Evolutionary conservation across 495 filamentous ascomycete genomes (phyloP).

Genomic region (Trichoderma gamsii): DNA sequence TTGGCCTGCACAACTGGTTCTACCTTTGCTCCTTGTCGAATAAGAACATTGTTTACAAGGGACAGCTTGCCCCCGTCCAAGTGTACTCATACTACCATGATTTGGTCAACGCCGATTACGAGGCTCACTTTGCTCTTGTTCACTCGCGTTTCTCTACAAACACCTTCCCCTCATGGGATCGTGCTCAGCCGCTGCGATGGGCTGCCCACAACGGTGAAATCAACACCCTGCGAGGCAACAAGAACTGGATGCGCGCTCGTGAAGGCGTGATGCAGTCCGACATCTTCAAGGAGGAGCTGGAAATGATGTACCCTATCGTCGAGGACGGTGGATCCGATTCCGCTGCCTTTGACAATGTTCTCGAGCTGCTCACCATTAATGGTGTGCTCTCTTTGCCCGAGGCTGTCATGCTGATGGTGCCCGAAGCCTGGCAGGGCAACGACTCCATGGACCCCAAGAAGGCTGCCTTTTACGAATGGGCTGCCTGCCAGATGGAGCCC

Average conservation of each 20-base stretch:
- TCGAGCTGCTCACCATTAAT: conserved; percentile 93
- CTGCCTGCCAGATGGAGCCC: conserved; percentile 98
- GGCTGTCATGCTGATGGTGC: conserved; percentile 98
- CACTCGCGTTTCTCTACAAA: conserved; percentile 99
- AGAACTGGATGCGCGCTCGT: conserved; percentile 99
- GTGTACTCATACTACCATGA: conserved; percentile 99
- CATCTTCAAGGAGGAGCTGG: conserved; percentile 88
- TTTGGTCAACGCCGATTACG: conserved; percentile 93
- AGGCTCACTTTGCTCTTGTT: conserved; percentile 95
- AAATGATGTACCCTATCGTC: conserved; percentile 87
- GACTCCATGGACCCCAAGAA: conserved; percentile 87
- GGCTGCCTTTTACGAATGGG: conserved; percentile 99
- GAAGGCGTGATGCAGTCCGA: conserved; percentile 94
- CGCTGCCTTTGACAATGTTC: conserved; percentile 95
- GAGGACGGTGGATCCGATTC: conserved; percentile 98
- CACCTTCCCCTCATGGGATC: conserved; percentile 98
- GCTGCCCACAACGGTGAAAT: conserved; percentile 99
- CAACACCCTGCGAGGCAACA: conserved; percentile 96
- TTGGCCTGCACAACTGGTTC: conserved; percentile 98
- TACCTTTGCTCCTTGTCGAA: conserved; percentile 97
- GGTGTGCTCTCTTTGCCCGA: conserved; percentile 95
- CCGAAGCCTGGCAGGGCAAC: conserved; percentile 98
- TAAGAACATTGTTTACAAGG: conserved; percentile 99
- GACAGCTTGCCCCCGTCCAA: conserved; percentile 89
- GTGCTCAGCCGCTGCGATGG: conserved; percentile 94